phyloP scores from a whole-genome alignment of 1,139 yeast genomes.

The Yamadazyma atmosphaerica region DNA sequence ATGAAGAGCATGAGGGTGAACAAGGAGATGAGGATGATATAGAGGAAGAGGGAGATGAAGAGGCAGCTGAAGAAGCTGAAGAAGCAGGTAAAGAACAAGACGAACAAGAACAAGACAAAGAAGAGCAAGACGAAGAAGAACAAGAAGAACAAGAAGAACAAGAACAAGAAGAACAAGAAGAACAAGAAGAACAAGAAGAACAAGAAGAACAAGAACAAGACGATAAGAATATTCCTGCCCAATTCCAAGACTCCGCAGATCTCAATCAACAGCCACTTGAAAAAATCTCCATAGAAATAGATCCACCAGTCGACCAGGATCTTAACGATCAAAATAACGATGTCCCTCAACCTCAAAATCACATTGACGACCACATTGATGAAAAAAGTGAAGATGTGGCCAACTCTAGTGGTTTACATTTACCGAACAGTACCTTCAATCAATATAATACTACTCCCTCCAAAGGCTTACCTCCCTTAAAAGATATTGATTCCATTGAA shows the following conservation, averaged over 20 bases:
- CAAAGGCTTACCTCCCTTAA: constrained; percentile 44
- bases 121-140: constrained; percentile 3
- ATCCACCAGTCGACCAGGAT: constrained; percentile 7
- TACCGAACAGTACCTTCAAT: constrained; percentile 11
- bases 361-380: neutral
- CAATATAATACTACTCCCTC: constrained; percentile 48
- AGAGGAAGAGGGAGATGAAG: constrained; percentile 5
- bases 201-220: constrained; percentile 1
- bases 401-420: constrained; percentile 3
- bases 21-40: constrained; percentile 3
- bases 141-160: constrained; percentile 3
- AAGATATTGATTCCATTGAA: constrained; percentile 43
- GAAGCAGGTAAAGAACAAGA: constrained; percentile 1
- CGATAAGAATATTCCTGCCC: neutral
- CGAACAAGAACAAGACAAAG: constrained; percentile 6
- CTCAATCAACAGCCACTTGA: no score
- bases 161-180: constrained; percentile 5
- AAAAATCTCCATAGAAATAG: neutral
- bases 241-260: no score
- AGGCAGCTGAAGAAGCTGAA: no score
- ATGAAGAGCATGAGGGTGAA: constrained; percentile 2
- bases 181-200: no score
- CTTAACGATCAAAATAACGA: constrained; percentile 8
- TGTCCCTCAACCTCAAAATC: neutral
- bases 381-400: neutral